Percentiles rank a stretch among this genome's conserved stretches.
Evolutionary conservation across 2,329 filamentous ascomycete species (phyloP).

Genomic region (Ophiobolus disseminans): DNA sequence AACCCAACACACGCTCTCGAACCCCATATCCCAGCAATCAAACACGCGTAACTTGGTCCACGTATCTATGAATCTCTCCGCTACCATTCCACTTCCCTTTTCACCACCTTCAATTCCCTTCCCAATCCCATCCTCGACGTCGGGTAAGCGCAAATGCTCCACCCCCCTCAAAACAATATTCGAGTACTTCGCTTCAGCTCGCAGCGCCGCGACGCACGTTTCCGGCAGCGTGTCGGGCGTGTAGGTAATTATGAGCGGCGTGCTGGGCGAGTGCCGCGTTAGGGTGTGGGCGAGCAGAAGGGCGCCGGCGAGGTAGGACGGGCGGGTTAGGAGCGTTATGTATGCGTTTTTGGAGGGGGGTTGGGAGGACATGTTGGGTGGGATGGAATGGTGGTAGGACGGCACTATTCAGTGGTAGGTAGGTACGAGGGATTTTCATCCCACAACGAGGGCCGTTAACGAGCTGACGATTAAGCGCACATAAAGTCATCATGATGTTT

Average conservation of each 20-base stretch:
- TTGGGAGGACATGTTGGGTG: constrained; percentile 4
- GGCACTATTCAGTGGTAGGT: no score
- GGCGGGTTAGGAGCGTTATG: constrained; percentile 60
- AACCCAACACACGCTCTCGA: constrained; percentile 56
- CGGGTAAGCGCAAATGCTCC: constrained; percentile 51
- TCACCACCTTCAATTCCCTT: constrained; percentile 56
- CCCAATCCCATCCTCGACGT: constrained; percentile 37
- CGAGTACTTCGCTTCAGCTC: constrained; percentile 50
- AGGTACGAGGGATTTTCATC: no score
- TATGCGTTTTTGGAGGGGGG: constrained; percentile 49
- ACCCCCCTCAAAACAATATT: constrained; percentile 52
- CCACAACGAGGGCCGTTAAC: no score
- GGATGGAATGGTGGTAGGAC: constrained; percentile 11
- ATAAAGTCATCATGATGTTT: no score
- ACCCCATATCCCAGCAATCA: constrained; percentile 35
- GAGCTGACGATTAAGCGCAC: no score
- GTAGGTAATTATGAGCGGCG: constrained; percentile 60
- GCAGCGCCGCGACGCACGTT: constrained; percentile 51
- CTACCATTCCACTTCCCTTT: constrained; percentile 51
- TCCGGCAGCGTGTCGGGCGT: constrained; percentile 52
- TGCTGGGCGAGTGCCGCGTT: constrained; percentile 52
- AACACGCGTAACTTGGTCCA: constrained; percentile 65
- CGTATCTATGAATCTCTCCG: constrained; percentile 61
- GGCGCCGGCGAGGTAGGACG: constrained; percentile 61
- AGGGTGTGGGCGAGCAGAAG: constrained; percentile 60